phyloP scores from a whole-genome alignment of 768 basidiomycete species.

The Boletus vermiculosoides region DNA sequence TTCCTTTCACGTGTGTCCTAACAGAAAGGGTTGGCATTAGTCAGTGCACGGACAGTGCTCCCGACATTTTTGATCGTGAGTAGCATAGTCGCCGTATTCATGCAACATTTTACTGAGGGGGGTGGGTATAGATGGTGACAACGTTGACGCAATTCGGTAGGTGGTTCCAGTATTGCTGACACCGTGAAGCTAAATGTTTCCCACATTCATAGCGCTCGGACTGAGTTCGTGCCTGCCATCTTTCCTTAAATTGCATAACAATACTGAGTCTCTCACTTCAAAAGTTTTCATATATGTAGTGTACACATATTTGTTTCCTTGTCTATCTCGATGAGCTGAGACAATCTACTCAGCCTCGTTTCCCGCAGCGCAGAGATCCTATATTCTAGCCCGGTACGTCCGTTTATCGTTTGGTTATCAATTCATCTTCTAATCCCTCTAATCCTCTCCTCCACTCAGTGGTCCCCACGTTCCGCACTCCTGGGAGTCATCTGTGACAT shows the following conservation, averaged over 20 bases:
- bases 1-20: neutral
- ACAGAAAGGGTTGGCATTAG: neutral
- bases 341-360: neutral
- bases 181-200: neutral
- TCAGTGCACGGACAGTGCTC: slow-evolving; percentile 1
- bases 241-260: neutral
- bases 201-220: neutral
- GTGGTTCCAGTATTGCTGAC: no score
- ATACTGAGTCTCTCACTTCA: neutral
- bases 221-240: slow-evolving; percentile 1
- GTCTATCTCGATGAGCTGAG: neutral
- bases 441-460: neutral
- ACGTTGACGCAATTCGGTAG: no score
- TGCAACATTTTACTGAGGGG: neutral
- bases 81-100: neutral
- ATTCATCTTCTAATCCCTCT: neutral
- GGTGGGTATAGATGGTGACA: neutral
- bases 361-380: neutral
- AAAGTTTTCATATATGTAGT: neutral
- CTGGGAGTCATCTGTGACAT: slow-evolving; percentile 12
- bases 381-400: neutral
- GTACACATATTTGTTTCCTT: neutral
- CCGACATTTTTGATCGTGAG: slow-evolving; percentile 8
- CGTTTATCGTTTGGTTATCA: neutral
- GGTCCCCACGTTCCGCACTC: slow-evolving; percentile 30